Evolutionary conservation across 192 early-diverging fungal genomes (phyloP).

Genomic region (Cladochytrium replicatum): DNA sequence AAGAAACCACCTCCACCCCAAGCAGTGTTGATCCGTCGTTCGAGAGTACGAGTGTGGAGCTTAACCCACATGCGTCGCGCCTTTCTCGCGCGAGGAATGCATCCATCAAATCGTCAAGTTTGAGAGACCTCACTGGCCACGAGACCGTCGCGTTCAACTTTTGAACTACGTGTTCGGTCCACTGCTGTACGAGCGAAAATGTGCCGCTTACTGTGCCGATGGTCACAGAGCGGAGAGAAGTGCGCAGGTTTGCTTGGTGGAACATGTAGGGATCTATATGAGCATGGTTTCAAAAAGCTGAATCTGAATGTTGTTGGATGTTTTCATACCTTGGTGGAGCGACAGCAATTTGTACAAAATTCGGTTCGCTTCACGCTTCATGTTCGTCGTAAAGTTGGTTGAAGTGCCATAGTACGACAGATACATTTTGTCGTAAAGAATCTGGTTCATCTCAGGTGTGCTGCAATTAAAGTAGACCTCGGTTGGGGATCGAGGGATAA

Average conservation of each 20-base stretch:
- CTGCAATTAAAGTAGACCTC: conserved; percentile 32
- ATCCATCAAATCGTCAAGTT: no score
- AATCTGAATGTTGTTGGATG: no score
- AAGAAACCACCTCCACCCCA: no score
- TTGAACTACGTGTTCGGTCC: conserved; percentile 12
- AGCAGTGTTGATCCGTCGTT: no score
- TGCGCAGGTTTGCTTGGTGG: conserved; percentile 30
- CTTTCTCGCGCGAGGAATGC: no score
- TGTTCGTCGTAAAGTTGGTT: conserved; percentile 18
- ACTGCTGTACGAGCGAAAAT: conserved; percentile 18
- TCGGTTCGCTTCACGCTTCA: conserved; percentile 21
- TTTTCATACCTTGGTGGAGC: no score
- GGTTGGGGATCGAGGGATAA: conserved; percentile 26
- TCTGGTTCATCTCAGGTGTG: no score
- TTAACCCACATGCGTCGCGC: no score
- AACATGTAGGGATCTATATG: conserved; percentile 30
- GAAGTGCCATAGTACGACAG: conserved; percentile 2
- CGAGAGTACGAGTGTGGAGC: no score
- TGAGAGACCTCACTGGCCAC: no score
- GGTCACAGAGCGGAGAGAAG: conserved; percentile 12
- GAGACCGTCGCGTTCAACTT: conserved; percentile 8
- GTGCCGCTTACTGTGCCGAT: conserved; percentile 10
- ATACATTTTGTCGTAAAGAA: conserved; percentile 22
- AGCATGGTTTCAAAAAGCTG: no score
- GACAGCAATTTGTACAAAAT: conserved; percentile 14